Evolutionary conservation across 2,329 filamentous ascomycete genomes (phyloP).

Genomic region (Alternaria gaisen): DNA sequence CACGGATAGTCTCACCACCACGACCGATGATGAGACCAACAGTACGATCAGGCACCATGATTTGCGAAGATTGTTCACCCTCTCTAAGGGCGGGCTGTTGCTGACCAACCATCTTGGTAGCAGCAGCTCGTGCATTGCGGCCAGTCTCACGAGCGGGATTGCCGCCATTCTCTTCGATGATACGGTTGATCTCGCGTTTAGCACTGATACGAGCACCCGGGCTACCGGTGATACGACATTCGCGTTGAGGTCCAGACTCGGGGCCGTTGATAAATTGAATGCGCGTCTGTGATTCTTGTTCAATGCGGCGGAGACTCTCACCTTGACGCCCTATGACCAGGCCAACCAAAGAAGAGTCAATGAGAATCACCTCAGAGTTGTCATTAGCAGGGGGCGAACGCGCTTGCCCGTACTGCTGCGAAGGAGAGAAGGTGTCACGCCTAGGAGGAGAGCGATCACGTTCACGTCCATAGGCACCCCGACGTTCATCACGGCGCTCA

Average conservation of each 20-base stretch:
- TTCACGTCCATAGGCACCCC: conserved; percentile 69
- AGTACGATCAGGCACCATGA: conserved; percentile 93
- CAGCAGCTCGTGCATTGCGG: conserved; percentile 52
- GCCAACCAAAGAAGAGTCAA: conserved; percentile 86
- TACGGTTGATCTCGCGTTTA: conserved; percentile 82
- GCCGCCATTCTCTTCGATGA: conserved; percentile 85
- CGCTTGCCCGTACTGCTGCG: conserved; percentile 60
- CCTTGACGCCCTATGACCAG: conserved; percentile 91
- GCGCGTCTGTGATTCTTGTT: conserved; percentile 80
- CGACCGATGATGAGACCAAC: conserved; percentile 94
- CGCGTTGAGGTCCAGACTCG: conserved; percentile 76
- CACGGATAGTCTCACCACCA: conserved; percentile 90
- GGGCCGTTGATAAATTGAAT: conserved; percentile 87
- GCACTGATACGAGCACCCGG: conserved; percentile 77
- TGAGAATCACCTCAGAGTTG: conserved; percentile 81
- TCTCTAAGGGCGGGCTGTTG: conserved; percentile 68
- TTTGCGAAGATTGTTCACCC: conserved; percentile 86
- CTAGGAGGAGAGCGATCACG: conserved; percentile 76
- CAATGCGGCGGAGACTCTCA: conserved; percentile 86
- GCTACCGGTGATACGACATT: conserved; percentile 85
- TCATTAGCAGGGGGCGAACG: conserved; percentile 72
- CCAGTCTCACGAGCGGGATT: conserved; percentile 52
- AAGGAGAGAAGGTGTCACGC: conserved; percentile 68
- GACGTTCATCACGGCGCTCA: conserved; percentile 76
- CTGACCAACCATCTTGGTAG: conserved; percentile 49